Percentiles rank a stretch among this genome's conserved stretches.
These are phyloP conservation scores for Tetrahymena elliotti DNA, from an alignment of 73 alveolate genomes.

Conservation along the genomic window DNA sequence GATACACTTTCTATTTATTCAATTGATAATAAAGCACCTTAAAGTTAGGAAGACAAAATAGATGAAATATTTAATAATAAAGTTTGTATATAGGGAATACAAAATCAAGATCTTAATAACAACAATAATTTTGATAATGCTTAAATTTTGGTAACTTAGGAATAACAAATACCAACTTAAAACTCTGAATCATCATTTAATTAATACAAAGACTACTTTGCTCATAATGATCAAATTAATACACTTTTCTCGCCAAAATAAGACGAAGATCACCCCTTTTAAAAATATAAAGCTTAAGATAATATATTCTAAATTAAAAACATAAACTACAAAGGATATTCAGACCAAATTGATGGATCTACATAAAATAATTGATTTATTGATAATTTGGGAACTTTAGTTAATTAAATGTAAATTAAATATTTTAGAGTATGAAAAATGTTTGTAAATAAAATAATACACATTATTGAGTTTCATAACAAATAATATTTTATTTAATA, in stretches of 20 bases:
- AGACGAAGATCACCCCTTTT: background rate
- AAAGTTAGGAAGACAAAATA: background rate
- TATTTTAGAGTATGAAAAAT: too few species aligned
- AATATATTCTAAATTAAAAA: background rate
- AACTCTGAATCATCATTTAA: background rate
- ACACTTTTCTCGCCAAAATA: background rate
- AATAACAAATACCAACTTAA: background rate
- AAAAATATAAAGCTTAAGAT: background rate
- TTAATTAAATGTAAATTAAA: too few species aligned
- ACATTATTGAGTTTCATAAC: too few species aligned
- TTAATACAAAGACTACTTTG: background rate
- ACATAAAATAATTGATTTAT: background rate
- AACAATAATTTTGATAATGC: background rate
- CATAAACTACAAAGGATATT: background rate
- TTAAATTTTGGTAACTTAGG: background rate
- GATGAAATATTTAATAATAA: background rate
- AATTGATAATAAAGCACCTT: background rate
- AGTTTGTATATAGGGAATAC: background rate
- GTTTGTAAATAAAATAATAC: too few species aligned
- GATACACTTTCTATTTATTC: background rate
- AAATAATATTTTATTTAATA: too few species aligned
- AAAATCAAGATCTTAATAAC: background rate
- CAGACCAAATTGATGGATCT: background rate
- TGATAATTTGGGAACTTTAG: too few species aligned
- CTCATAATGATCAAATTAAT: background rate